phyloP scores from a whole-genome alignment of 176 grass and related monocot species.

The Cymbopogon citratus region DNA sequence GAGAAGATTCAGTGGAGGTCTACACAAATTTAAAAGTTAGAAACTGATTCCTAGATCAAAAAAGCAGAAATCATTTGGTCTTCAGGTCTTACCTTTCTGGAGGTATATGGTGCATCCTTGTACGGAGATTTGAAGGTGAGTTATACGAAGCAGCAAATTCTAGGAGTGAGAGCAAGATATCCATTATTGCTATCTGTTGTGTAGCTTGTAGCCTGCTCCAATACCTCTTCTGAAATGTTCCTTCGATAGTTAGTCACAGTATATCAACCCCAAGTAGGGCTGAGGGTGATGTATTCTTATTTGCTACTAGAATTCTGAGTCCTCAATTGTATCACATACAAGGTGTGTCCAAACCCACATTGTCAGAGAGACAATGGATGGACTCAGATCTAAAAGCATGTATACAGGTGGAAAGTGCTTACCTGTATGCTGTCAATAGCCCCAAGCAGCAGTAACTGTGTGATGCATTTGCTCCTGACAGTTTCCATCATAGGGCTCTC shows the following conservation, averaged over 20 bases:
- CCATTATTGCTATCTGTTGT: constrained; percentile 85
- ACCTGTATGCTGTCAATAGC: constrained; percentile 96
- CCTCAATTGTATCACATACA: background rate
- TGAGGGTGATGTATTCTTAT: background rate
- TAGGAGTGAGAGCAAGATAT: constrained; percentile 86
- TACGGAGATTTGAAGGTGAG: constrained; percentile 88
- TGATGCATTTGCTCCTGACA: constrained; percentile 96
- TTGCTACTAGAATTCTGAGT: background rate
- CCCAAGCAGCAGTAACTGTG: constrained; percentile 84
- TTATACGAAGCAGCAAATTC: constrained; percentile 99
- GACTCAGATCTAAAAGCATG: background rate
- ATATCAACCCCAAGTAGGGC: constrained; percentile 21
- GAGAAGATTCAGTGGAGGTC: constrained; percentile 90
- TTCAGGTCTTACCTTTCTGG: constrained; percentile 60
- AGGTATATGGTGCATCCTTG: constrained; percentile 86
- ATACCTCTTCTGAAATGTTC: constrained; percentile 72
- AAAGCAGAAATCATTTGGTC: constrained; percentile 7
- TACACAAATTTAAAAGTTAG: constrained; percentile 44
- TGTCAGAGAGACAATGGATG: background rate
- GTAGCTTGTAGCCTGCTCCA: constrained; percentile 72
- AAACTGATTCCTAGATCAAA: background rate
- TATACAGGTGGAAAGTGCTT: constrained; percentile 15
- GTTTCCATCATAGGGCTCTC: constrained; percentile 83
- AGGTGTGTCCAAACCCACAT: background rate
- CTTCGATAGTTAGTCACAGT: constrained; percentile 23